These are phyloP conservation scores for Tuber microsphaerosporum DNA, from an alignment of 495 filamentous ascomycete genomes.

Conservation along the genomic window DNA sequence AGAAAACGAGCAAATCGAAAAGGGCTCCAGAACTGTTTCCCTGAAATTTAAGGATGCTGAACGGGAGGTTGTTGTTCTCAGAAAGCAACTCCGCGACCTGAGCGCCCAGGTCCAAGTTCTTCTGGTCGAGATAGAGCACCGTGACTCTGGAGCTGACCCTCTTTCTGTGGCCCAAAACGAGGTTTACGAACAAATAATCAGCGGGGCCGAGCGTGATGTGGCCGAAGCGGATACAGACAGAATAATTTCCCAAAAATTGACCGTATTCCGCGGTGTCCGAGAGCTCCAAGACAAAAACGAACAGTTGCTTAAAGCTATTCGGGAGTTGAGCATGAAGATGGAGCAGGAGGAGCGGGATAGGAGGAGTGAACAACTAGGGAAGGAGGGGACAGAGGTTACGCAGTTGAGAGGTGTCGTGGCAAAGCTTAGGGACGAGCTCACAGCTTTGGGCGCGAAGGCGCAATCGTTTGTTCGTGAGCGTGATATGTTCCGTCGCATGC, in stretches of 20 bases:
- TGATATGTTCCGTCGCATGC: slow-evolving; percentile 93
- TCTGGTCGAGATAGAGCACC: slow-evolving; percentile 68
- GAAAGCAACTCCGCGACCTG: slow-evolving; percentile 81
- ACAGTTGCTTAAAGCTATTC: slow-evolving; percentile 68
- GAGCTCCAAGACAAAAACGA: slow-evolving; percentile 86
- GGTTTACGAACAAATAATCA: slow-evolving; percentile 62
- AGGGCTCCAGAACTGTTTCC: slow-evolving; percentile 64
- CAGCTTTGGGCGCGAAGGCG: slow-evolving; percentile 61
- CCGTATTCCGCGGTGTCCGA: slow-evolving; percentile 71
- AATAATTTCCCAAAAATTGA: slow-evolving; percentile 76
- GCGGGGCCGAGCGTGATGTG: slow-evolving; percentile 58
- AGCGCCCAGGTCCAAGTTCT: slow-evolving; percentile 84
- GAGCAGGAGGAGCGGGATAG: slow-evolving; percentile 77
- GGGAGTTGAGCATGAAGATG: slow-evolving; percentile 79
- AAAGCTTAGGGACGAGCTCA: slow-evolving; percentile 60
- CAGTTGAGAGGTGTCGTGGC: slow-evolving; percentile 32
- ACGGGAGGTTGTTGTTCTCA: slow-evolving; percentile 70
- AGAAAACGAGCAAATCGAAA: slow-evolving; percentile 54
- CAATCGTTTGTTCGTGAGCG: slow-evolving; percentile 91
- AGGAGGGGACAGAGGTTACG: slow-evolving; percentile 57
- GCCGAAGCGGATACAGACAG: slow-evolving; percentile 71
- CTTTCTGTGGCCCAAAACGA: slow-evolving; percentile 58
- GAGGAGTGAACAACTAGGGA: slow-evolving; percentile 64
- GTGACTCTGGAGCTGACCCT: slow-evolving; percentile 68
- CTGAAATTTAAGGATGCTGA: slow-evolving; percentile 60